Base-by-base conservation (phyloP, 768 basidiomycete genomes). In the Xerocomus potaroensis region DNA sequence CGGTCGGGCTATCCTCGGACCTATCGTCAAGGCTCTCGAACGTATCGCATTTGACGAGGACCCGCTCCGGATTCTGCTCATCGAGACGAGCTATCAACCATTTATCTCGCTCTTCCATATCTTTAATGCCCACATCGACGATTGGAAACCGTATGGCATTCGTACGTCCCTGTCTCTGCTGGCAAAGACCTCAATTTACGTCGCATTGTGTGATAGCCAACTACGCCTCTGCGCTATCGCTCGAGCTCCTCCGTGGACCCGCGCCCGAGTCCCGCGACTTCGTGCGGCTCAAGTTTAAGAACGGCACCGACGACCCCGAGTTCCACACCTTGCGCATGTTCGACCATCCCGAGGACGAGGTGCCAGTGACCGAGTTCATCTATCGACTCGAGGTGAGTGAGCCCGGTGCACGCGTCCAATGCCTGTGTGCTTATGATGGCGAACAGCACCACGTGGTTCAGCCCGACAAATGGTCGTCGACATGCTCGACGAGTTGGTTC, bases 271-370 rank as follows among this genome's bases (percentile, higher is more conserved):
- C 44, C 18, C 83, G 84, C 24, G 81, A 88, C 45, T 72, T 79
- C 52, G 76, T 81, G 40, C 79, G 86, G 53, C 73, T 90, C 78
- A 82, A 78, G 65, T 88, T 89, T 76, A 84, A 80, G 75, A 91
- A 91, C 61, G 87, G 87, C 24, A 87, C 88, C 22, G 37, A 47
- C 9, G 60, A 72, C 45, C 67, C 69, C n/a, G 68, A 67, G 51
- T 84, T 85, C 72, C 62, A 72, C 44, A 75, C 80, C 35, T 63
- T 87, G 57, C 76, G 84, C 53, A 81, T 84, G 68, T 90, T 87
- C 57, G 83, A 80, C 41, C 51, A 57, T n/a, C n/a, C n/a, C n/a
- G n/a, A n/a, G n/a, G n/a, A n/a, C n/a, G n/a, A n/a, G n/a, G n/a
- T n/a, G n/a, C n/a, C n/a, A n/a, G n/a, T n/a, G n/a, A n/a, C n/a